phyloP scores from a whole-genome alignment of 768 basidiomycete species.

The Phanerochaete carnosa region DNA sequence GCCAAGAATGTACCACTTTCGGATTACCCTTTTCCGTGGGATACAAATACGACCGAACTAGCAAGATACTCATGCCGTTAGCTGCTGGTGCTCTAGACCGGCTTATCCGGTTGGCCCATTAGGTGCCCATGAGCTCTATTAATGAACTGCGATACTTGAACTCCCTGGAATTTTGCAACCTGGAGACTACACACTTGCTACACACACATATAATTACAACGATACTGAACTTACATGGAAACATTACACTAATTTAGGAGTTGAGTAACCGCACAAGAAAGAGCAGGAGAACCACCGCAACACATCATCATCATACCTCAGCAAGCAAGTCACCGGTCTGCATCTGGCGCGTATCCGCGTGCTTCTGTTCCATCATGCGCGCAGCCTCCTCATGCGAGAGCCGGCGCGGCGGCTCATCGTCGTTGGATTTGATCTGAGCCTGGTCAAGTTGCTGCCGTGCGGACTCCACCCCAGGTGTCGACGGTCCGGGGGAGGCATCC shows the following conservation, averaged over 20 bases:
- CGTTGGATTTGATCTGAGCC: neutral
- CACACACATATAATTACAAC: too few species aligned
- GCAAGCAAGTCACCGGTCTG: slow-evolving; percentile 15
- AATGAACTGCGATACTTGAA: too few species aligned
- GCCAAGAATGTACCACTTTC: neutral
- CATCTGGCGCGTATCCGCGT: slow-evolving; percentile 15
- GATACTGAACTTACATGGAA: neutral
- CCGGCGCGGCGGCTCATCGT: neutral
- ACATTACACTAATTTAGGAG: too few species aligned
- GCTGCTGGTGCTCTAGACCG: too few species aligned
- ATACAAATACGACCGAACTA: neutral
- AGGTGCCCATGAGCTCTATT: too few species aligned
- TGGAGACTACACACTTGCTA: too few species aligned
- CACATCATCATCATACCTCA: neutral
- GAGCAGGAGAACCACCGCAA: too few species aligned
- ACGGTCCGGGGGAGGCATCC: slow-evolving; percentile 11
- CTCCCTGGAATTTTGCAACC: too few species aligned
- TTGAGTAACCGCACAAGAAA: too few species aligned
- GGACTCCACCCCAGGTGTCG: slow-evolving; percentile 10
- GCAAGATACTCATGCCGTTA: too few species aligned
- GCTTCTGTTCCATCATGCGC: slow-evolving; percentile 9
- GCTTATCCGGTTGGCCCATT: too few species aligned
- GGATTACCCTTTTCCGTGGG: neutral
- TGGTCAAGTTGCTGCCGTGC: neutral
- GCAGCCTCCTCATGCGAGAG: slow-evolving; percentile 9